Base-by-base conservation (phyloP, 768 basidiomycete species). In the Asterophora lycoperdoides region DNA sequence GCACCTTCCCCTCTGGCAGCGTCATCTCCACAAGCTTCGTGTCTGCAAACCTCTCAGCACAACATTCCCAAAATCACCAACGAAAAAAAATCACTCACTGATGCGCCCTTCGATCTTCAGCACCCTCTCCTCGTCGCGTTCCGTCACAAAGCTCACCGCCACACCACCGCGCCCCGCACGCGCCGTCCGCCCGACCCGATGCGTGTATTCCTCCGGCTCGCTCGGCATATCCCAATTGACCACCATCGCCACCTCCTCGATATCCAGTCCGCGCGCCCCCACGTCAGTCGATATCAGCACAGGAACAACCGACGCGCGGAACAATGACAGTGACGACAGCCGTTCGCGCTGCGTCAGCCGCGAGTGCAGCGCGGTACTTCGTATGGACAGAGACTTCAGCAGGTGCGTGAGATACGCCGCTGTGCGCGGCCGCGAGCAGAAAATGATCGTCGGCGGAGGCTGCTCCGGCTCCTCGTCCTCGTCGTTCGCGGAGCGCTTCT, bases 181-280 rank as follows among this genome's bases (percentile, higher is more conserved):
- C 26, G 93, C 93, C 18, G 93, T 97, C 61, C 93, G 70, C 37
- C 93, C 93, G 1, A 99, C 96, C 17, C 96, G 80, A 70, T 99
- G 96, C 1, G 92, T 89, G 62, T 99, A 99, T 64, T 95, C 94
- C 65, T 95, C 95, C 5, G 91, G 77, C 61, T 86, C 84, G 10
- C 77, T 74, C 11, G 96, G 96, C 54, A 97, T 72, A 65, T 99
- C 95, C 93, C 94, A 99, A 56, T 99, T 98, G 49, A 99, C 76
- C 15, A 99, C 92, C 73, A 97, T 82, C 9, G 89, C 93, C 9
- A 99, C 94, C 56, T 94, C 91, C 52, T 92, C 92, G 48, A 98
- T 95, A 68, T 98, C 96, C 50, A 99, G 69, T 26, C 96, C 96
- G 60, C 96, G 84, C 15, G 89, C 87, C 13, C 92, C 96, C 28